Evolutionary conservation across 1,139 yeast genomes (phyloP), one percentile per base, ranked within the genome.

Genomic region (Geotrichum klebahnii): DNA sequence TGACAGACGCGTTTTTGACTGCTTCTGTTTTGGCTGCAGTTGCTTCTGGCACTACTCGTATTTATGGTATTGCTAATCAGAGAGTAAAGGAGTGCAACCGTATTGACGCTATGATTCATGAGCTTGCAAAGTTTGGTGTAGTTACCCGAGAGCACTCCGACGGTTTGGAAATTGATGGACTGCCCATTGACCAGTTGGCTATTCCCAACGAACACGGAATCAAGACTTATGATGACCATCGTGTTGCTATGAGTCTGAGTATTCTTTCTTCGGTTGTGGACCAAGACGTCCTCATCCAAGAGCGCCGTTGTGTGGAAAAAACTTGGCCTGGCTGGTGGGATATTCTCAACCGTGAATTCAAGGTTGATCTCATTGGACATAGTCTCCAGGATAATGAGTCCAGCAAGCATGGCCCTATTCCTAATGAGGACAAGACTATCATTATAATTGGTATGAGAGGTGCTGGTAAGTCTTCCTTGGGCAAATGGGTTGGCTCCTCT

Each of bases 311-410:
- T 66, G 94, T 96, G 2, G 95, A 94, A 53, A 92, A 92, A 72
- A 92, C 99, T 0, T 92, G 99, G 99, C 99, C 99, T 17, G 97
- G 97, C 40, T 92, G 98, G 98, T 92, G 98, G 98, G 99, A 92
- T 68, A 77, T 84, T 45, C 74, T 92, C 56, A 88, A 82, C 62
- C 78, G 84, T 51, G 71, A 75, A 53, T 80, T 92, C 62, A 78
- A 81, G 28, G 83, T 79, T 33, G 66, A 68, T 14, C 68, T 92
- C 42, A 83, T 80, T 59, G 98, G 98, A 22, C 75, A 50, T 14
- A 39, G 40, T n/a, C n/a, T n/a, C 23, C 50, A 48, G 23, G 46
- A 38, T 22, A 41, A 41, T 3, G 31, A 36, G 3, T 29, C 28
- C 12, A 23, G 35, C 14, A 38, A 40, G 17, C n/a, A 31, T 20